These are phyloP conservation scores for Beauveria varroae DNA, from an alignment of 2,329 filamentous ascomycete species.

Conservation along the genomic window DNA sequence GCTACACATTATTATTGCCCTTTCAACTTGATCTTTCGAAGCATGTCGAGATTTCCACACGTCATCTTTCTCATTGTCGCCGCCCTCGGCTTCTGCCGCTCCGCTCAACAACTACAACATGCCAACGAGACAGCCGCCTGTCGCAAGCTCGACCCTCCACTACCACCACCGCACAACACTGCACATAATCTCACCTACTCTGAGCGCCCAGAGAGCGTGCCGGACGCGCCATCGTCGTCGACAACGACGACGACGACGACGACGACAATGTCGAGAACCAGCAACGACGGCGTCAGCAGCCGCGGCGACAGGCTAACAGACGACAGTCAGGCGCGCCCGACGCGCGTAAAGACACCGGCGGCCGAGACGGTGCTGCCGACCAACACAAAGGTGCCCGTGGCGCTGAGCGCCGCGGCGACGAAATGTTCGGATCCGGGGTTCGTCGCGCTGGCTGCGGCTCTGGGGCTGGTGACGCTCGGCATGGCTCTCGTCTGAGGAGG, in stretches of 20 bases:
- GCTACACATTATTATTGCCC: too few species aligned
- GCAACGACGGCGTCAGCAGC: neutral
- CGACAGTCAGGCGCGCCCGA: neutral
- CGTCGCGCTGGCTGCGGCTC: slow-evolving; percentile 3
- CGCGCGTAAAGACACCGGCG: slow-evolving; percentile 6
- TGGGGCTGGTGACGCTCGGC: slow-evolving; percentile 6
- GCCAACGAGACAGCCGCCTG: neutral
- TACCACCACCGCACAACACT: neutral
- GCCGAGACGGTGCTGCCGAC: slow-evolving; percentile 1
- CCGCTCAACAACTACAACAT: neutral
- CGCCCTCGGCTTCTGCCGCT: slow-evolving; percentile 7
- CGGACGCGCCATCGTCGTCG: neutral
- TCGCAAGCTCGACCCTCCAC: neutral
- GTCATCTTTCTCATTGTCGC: neutral
- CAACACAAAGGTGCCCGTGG: slow-evolving; percentile 7
- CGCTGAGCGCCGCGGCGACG: neutral
- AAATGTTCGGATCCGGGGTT: neutral
- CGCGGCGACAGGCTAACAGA: neutral
- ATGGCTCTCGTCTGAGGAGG: slow-evolving; percentile 3
- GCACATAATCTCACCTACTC: neutral
- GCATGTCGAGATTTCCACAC: slow-evolving; percentile 1
- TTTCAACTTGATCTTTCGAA: neutral
- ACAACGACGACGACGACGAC: neutral
- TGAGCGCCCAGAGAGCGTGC: neutral
- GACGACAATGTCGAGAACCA: neutral